Evolutionary conservation across 495 filamentous ascomycete species (phyloP).

Genomic region (Lasiosphaeria ovina): DNA sequence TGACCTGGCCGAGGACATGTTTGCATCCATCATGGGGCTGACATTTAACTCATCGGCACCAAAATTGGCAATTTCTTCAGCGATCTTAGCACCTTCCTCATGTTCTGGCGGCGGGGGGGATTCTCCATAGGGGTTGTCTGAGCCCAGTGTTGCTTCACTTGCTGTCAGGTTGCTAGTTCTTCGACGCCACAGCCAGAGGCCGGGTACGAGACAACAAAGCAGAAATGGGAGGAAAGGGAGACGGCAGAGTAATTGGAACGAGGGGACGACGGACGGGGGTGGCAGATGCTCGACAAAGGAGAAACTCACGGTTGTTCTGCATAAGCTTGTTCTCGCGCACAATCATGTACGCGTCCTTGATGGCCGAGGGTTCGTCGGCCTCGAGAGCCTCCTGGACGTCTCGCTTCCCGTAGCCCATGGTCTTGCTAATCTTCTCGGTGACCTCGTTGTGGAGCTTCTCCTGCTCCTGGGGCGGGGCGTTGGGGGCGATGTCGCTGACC

Average conservation of each 20-base stretch:
- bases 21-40: slow-evolving; percentile 35
- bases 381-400: slow-evolving; percentile 93
- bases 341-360: slow-evolving; percentile 98
- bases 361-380: slow-evolving; percentile 89
- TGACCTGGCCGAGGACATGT: slow-evolving; percentile 44
- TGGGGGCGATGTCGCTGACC: slow-evolving; percentile 69
- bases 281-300: neutral
- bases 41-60: slow-evolving; percentile 14
- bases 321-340: slow-evolving; percentile 97
- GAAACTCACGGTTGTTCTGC: slow-evolving; percentile 80
- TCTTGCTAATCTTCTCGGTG: slow-evolving; percentile 91
- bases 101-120: slow-evolving; percentile 31
- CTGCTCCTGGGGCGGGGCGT: slow-evolving; percentile 72
- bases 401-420: slow-evolving; percentile 93
- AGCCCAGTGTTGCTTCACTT: slow-evolving; percentile 26
- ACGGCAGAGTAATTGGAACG: slow-evolving; percentile 1
- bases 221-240: neutral
- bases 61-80: slow-evolving; percentile 19
- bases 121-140: slow-evolving; percentile 40
- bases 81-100: slow-evolving; percentile 22
- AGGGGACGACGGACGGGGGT: neutral
- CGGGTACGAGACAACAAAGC: slow-evolving; percentile 2
- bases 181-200: slow-evolving; percentile 3
- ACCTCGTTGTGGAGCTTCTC: slow-evolving; percentile 89
- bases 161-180: slow-evolving; percentile 18